Conservation (phyloP, 768 basidiomycete genomes). For the Collybia sp. region DNA sequence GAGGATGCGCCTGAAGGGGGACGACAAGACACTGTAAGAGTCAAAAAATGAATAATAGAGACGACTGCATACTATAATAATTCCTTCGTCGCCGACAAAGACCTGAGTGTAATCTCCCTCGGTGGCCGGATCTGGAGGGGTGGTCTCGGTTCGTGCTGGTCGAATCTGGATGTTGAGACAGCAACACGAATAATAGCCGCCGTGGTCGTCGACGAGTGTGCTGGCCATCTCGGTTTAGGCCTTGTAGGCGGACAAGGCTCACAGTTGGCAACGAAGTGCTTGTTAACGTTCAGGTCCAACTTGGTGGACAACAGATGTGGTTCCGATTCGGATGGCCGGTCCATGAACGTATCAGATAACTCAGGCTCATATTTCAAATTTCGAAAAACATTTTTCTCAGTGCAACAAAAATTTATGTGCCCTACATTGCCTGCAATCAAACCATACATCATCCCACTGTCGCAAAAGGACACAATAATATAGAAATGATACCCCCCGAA, state of each 20-base stretch:
- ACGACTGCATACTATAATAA: slow-evolving; percentile 50
- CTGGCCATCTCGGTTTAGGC: slow-evolving; percentile 23
- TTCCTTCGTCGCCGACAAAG: slow-evolving; percentile 64
- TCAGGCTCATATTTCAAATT: no score
- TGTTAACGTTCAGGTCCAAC: slow-evolving; percentile 11
- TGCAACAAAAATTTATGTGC: no score
- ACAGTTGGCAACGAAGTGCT: no score
- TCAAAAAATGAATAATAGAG: not conserved
- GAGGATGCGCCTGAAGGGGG: slow-evolving; percentile 52
- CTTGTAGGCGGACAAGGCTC: no score
- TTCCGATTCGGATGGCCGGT: slow-evolving; percentile 38
- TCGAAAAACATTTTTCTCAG: no score
- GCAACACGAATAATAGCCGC: slow-evolving; percentile 47
- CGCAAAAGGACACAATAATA: no score
- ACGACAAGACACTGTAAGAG: slow-evolving; percentile 5
- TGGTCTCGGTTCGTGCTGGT: slow-evolving; percentile 25
- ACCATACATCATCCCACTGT: no score
- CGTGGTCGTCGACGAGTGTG: slow-evolving; percentile 14
- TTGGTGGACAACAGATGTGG: slow-evolving; percentile 20
- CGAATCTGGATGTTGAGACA: slow-evolving; percentile 69
- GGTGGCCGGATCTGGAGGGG: slow-evolving; percentile 24
- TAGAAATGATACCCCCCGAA: no score
- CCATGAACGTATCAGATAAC: slow-evolving; percentile 6
- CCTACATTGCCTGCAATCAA: no score
- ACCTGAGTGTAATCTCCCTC: slow-evolving; percentile 46